Evolutionary conservation across 768 basidiomycete species (phyloP), one percentile per base, ranked within the genome.

Genomic region (Suillus placidus): DNA sequence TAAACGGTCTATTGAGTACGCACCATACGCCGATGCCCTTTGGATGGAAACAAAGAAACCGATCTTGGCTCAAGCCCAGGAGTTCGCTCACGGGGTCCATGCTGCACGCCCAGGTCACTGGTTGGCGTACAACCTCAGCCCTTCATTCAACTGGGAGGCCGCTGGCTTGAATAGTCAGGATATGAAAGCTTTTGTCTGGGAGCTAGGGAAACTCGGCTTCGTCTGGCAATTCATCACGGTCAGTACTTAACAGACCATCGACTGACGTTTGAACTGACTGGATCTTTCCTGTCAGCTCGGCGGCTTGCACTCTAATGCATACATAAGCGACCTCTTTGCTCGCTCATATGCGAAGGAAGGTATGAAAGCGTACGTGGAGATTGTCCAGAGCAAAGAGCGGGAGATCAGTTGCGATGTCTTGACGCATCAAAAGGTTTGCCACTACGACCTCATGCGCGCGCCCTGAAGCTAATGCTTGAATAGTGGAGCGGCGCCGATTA

Each of bases 201-300:
- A 94, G 72, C 83, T 99, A 32, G 97, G 94, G 56, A 96, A 92
- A 82, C 87, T 97, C 56, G 96, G 96, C 42, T 99, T 98, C 79
- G 90, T 95, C 71, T 99, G 96, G 95, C 96, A 99, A 78, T 99
- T 99, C 82, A 97, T 98, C 79, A 97, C 96, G 70, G 94, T 95
- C 61, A 72, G 92, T 76, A n/a, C 37, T 45, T 23, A 9, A 57
- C 32, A n/a, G 35, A 18, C 12, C 26, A 63, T 52, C 42, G 56
- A 55, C 7, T 63, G 56, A 60, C 0, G 9, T 58, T 10, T 64
- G 64, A 42, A 68, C 64, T 67, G 43, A 67, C 43, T 61, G 58
- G 65, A 52, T 23, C 20, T 49, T 62, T 16, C 4, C 23, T 57
- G 67, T 3, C 73, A 97, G 95, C 93, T 99, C 67, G 97, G 88